These are phyloP conservation scores for Taphrina confusa DNA, from an alignment of 1,139 yeast genomes.

Conservation along the genomic window DNA sequence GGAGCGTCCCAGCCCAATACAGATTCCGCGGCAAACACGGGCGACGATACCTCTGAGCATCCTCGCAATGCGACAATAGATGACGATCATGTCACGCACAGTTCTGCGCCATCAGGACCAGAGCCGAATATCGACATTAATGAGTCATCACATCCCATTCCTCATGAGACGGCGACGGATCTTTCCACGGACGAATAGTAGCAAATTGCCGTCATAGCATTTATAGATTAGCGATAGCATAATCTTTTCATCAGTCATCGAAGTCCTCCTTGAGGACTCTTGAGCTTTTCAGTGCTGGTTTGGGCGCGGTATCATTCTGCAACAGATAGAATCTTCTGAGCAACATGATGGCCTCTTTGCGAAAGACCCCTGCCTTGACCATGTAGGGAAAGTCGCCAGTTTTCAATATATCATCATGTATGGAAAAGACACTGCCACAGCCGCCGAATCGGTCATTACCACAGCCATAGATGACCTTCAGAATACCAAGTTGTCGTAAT, in stretches of 20 bases:
- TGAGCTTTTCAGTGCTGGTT: conserved; percentile 71
- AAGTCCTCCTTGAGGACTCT: conserved; percentile 69
- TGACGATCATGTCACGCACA: no score
- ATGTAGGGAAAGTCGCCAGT: conserved; percentile 50
- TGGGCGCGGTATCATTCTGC: conserved; percentile 63
- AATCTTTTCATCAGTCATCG: conserved; percentile 8
- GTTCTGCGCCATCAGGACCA: no score
- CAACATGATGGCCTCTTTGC: conserved; percentile 80
- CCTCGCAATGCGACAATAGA: no score
- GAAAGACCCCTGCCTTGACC: conserved; percentile 73
- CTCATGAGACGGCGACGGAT: neutral
- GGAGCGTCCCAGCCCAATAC: neutral
- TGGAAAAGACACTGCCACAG: conserved; percentile 77
- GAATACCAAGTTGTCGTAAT: conserved; percentile 72
- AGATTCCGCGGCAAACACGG: neutral
- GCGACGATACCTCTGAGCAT: neutral
- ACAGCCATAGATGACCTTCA: conserved; percentile 81
- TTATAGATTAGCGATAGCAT: conserved; percentile 10
- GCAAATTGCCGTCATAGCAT: no score
- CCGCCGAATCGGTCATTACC: conserved; percentile 97
- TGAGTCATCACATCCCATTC: no score
- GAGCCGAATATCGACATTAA: no score
- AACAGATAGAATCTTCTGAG: conserved; percentile 68
- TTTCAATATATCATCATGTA: conserved; percentile 48
- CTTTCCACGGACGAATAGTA: neutral